Percentiles rank a stretch among this genome's conserved stretches.
phyloP scores from a whole-genome alignment of 768 basidiomycete genomes.

The Suillus spraguei region DNA sequence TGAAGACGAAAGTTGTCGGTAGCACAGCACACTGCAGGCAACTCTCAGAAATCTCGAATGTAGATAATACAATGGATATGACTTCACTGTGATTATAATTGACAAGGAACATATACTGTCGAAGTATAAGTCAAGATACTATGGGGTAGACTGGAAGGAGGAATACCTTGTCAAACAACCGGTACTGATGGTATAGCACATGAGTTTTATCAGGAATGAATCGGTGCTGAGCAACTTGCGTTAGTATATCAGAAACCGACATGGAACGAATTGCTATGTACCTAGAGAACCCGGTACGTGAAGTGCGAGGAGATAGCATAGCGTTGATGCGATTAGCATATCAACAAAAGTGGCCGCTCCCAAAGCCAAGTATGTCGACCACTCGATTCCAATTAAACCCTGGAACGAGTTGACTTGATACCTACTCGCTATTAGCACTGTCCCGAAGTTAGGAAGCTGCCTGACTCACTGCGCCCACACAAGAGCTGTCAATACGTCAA shows the following conservation, averaged over 20 bases:
- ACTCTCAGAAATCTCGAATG: background rate
- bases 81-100: background rate
- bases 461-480: background rate
- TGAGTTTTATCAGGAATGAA: background rate
- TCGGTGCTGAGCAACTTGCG: background rate
- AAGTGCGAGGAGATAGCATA: constrained; percentile 4
- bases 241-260: background rate
- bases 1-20: background rate
- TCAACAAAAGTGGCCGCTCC: background rate
- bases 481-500: background rate
- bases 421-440: background rate
- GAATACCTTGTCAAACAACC: background rate
- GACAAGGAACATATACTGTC: background rate
- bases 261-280: background rate
- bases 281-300: constrained; percentile 5
- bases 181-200: background rate
- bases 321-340: background rate
- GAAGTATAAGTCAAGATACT: background rate
- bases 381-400: background rate
- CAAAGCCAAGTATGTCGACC: background rate
- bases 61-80: background rate
- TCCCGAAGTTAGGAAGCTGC: background rate
- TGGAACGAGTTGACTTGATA: background rate
- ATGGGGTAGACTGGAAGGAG: background rate
- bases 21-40: background rate